Evolutionary conservation across 2,329 filamentous ascomycete genomes (phyloP).

Genomic region (Aspergillus pseudonomiae): DNA sequence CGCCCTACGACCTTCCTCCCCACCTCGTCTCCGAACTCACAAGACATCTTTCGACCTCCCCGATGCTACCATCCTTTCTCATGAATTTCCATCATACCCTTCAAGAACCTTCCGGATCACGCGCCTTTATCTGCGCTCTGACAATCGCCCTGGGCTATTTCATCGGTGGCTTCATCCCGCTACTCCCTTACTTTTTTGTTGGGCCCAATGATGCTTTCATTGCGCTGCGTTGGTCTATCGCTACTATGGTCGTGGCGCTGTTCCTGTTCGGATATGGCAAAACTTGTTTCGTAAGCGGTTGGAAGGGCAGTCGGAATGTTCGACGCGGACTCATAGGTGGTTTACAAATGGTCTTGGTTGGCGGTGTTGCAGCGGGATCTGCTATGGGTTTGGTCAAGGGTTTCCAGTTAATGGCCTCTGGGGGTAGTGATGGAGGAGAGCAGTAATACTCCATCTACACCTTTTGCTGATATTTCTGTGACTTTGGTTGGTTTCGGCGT

Average conservation of each 20-base stretch:
- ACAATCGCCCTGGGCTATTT: constrained; percentile 47
- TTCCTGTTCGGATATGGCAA: constrained; percentile 57
- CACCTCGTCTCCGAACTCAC: constrained; percentile 40
- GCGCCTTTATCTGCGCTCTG: constrained; percentile 41
- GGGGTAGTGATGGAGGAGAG: not conserved
- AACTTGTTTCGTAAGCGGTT: constrained; percentile 44
- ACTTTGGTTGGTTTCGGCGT: not conserved
- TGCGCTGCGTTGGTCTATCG: constrained; percentile 62
- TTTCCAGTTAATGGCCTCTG: constrained; percentile 37
- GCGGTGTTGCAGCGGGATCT: constrained; percentile 42
- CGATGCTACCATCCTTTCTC: constrained; percentile 42
- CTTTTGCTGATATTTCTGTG: not conserved
- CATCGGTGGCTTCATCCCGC: constrained; percentile 51
- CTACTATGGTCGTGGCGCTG: constrained; percentile 53
- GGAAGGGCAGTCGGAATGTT: constrained; percentile 37
- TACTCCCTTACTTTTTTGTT: constrained; percentile 64
- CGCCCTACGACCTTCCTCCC: constrained; percentile 42
- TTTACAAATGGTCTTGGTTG: constrained; percentile 45
- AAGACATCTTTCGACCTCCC: constrained; percentile 38
- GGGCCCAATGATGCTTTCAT: constrained; percentile 79
- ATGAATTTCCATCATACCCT: constrained; percentile 48
- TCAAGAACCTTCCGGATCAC: constrained; percentile 41
- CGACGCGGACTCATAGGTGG: constrained; percentile 38
- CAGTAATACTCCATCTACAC: not conserved
- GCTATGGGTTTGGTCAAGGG: constrained; percentile 45